Percentiles rank a stretch among this genome's conserved stretches.
phyloP scores from a whole-genome alignment of 331 rosid species.

The Phaseolus coccineus region DNA sequence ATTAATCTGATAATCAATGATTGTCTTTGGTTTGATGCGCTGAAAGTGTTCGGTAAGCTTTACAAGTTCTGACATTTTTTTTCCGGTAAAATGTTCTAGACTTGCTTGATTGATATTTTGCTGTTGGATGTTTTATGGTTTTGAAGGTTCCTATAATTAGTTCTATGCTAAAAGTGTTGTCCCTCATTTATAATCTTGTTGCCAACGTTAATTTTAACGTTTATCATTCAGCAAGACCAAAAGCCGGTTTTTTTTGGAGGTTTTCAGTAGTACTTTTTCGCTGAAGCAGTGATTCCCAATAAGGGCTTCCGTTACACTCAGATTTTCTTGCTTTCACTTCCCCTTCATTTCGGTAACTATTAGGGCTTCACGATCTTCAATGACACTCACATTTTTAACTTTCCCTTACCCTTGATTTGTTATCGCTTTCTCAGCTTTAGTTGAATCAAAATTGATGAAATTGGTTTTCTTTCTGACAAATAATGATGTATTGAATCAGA shows the following conservation, averaged over 20 bases:
- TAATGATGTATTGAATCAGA: not conserved
- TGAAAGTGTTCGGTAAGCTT: constrained; percentile 1
- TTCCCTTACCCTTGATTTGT: not conserved
- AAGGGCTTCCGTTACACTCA: not conserved
- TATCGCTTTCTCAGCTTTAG: not conserved
- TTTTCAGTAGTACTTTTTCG: not conserved
- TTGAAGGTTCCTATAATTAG: not conserved
- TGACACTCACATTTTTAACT: not conserved
- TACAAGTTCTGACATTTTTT: not conserved
- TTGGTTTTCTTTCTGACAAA: not conserved
- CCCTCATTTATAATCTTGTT: too few relatives aligned
- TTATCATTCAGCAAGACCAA: not conserved
- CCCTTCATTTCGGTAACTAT: not conserved
- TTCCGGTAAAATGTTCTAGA: not conserved
- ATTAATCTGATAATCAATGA: constrained; percentile 13
- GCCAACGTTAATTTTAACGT: too few relatives aligned
- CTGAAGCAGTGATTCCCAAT: not conserved
- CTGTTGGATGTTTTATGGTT: not conserved
- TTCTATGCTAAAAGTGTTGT: not conserved
- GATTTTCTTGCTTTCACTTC: not conserved
- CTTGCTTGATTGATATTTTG: not conserved
- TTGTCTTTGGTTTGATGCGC: not conserved
- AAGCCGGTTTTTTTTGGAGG: not conserved
- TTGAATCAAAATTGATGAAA: constrained; percentile 1
- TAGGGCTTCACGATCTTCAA: not conserved